Conservation (phyloP, 345 rosid species). For the Hirschfeldia incana region DNA sequence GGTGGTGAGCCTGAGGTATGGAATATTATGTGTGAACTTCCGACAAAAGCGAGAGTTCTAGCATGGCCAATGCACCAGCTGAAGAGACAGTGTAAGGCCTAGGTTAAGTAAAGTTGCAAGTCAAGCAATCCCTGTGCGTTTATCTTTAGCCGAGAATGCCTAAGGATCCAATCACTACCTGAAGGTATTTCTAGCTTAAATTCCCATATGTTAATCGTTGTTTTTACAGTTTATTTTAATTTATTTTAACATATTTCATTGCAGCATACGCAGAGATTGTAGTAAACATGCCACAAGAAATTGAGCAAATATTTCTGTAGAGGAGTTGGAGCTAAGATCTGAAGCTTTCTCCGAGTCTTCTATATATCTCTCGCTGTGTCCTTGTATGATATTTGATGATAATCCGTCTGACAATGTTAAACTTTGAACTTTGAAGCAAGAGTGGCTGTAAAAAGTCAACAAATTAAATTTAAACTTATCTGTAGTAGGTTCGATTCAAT, state of each 20-base stretch:
- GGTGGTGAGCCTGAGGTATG: constrained; percentile 72
- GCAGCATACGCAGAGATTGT: constrained; percentile 95
- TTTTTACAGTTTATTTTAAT: neutral
- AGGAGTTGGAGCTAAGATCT: constrained; percentile 38
- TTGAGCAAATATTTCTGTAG: constrained; percentile 56
- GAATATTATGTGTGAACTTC: constrained; percentile 74
- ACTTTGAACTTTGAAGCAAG: neutral
- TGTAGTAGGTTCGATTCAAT: neutral
- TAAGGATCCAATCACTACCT: constrained; percentile 75
- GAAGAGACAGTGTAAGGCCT: constrained; percentile 49
- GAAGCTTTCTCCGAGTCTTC: constrained; percentile 2
- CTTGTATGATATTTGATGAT: neutral
- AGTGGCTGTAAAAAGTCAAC: neutral
- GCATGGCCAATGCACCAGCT: constrained; percentile 66
- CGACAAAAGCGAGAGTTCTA: constrained; percentile 72
- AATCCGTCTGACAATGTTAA: neutral
- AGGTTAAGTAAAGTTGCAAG: constrained; percentile 37
- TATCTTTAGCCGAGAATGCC: constrained; percentile 89
- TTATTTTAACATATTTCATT: neutral
- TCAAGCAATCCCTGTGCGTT: constrained; percentile 55
- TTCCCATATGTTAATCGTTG: neutral
- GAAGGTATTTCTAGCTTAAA: constrained; percentile 58
- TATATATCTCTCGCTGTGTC: neutral
- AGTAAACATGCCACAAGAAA: constrained; percentile 61
- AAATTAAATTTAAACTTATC: neutral